Evolutionary conservation across 1,284 basidiomycete genomes (phyloP), one percentile per base, ranked within the genome.

Genomic region (Cerioporus squamosus): DNA sequence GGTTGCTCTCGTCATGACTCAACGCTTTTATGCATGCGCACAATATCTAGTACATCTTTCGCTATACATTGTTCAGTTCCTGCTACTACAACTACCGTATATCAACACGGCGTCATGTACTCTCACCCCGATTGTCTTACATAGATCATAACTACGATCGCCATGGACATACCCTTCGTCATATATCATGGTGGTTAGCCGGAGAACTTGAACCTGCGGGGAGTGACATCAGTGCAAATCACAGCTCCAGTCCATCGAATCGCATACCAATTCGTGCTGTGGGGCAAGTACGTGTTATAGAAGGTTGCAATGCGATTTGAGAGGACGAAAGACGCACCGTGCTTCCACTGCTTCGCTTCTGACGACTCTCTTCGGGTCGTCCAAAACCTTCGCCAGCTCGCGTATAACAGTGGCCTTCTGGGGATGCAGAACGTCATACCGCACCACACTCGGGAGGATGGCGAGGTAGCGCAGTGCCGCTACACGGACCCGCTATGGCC

Each of bases 291-390:
- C 44, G 24, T 51, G 6, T 36, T 15, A 29, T 5, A 36, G 33
- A 36, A 36, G 33, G 14, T 36, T 12, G 14, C 7, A 56, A 6
- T n/a, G 33, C 3, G 20, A n/a, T 5, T 17, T n/a, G 15, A 8
- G n/a, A 18, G 18, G 15, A 22, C 36, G 64, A n/a, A n/a, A n/a
- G n/a, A 42, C 78, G 26, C 64, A 81, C 82, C 95, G 78, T 53
- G 94, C 89, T 69, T 94, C 87, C 6, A 98, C 96, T 0, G 95
- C 95, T 67, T 92, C 91, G 66, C 86, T 88, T 44, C 95, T 79
- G 8, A 98, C 94, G 1, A 76, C 75, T 59, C 90, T 80, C 69
- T 90, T 91, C 2, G 91, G 90, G 74, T 98, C 96, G 71, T 98
- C 96, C 45, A 97, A 73, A 9, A 82, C 84, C 56, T 79, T 82